Evolutionary conservation across 805 yeast genomes (phyloP).

Genomic region (Nakazawaea ernobii): DNA sequence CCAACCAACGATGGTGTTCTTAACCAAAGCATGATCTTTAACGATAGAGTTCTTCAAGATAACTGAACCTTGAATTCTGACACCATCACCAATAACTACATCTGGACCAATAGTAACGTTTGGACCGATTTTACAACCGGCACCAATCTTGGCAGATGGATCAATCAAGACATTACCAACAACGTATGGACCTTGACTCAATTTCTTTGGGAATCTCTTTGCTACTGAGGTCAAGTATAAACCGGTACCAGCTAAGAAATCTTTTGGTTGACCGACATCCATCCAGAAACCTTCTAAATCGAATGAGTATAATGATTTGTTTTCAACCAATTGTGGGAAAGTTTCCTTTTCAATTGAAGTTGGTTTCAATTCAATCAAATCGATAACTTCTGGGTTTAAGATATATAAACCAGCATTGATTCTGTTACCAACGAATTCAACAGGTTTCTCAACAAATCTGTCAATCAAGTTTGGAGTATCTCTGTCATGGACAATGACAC

Average conservation of each 20-base stretch:
- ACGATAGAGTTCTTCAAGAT: slow-evolving; percentile 85
- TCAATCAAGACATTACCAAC: slow-evolving; percentile 91
- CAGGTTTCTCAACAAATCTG: slow-evolving; percentile 99
- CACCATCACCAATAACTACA: slow-evolving; percentile 95
- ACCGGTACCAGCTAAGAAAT: slow-evolving; percentile 93
- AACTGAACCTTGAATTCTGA: slow-evolving; percentile 94
- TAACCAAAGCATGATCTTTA: slow-evolving; percentile 97
- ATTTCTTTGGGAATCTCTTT: slow-evolving; percentile 68
- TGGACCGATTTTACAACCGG: slow-evolving; percentile 95
- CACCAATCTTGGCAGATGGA: slow-evolving; percentile 90
- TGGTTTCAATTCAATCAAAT: slow-evolving; percentile 95
- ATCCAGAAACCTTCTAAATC: slow-evolving; percentile 99
- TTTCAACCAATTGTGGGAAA: slow-evolving; percentile 92
- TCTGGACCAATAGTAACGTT: slow-evolving; percentile 97
- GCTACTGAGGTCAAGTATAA: slow-evolving; percentile 83
- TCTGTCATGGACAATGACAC: slow-evolving; percentile 98
- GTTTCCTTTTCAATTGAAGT: slow-evolving; percentile 99
- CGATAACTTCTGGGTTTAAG: slow-evolving; percentile 95
- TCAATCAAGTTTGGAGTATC: slow-evolving; percentile 93
- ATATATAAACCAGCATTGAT: slow-evolving; percentile 99
- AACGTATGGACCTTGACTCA: slow-evolving; percentile 55
- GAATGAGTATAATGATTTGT: slow-evolving; percentile 84
- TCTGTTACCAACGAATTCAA: slow-evolving; percentile 99
- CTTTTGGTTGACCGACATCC: slow-evolving; percentile 99
- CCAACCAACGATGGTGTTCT: slow-evolving; percentile 98